phyloP scores from a whole-genome alignment of 768 basidiomycete species.

The Termitomyces heimii region DNA sequence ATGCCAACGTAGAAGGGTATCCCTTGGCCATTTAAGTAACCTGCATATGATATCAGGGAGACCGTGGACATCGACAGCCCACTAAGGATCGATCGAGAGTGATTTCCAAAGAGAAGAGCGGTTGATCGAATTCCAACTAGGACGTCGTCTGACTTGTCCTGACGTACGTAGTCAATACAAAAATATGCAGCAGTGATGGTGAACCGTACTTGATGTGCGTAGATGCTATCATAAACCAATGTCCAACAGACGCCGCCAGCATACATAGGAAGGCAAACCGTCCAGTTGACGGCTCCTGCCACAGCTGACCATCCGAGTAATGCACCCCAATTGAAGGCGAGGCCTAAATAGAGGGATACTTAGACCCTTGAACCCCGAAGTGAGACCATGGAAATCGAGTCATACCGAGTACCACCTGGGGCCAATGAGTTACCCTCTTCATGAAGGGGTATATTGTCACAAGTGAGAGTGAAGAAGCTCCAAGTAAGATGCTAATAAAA shows the following conservation, averaged over 20 bases:
- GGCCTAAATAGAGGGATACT: constrained; percentile 39
- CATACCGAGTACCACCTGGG: constrained; percentile 90
- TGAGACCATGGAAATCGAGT: constrained; percentile 1
- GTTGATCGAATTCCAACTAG: constrained; percentile 89
- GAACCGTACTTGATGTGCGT: constrained; percentile 87
- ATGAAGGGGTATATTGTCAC: constrained; percentile 92
- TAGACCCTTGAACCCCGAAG: neutral
- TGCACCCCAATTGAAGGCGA: constrained; percentile 97
- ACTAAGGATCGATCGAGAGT: constrained; percentile 69
- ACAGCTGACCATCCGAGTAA: constrained; percentile 96
- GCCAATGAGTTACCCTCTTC: constrained; percentile 97
- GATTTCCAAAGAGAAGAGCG: constrained; percentile 81
- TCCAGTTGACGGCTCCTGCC: constrained; percentile 75
- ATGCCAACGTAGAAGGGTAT: constrained; percentile 77
- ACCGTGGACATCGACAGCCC: constrained; percentile 70
- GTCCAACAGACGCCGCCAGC: constrained; percentile 91
- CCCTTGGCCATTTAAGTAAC: constrained; percentile 73
- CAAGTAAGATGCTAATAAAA: constrained; percentile 70
- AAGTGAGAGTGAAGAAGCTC: constrained; percentile 84
- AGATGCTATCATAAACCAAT: constrained; percentile 95
- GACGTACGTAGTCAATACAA: neutral
- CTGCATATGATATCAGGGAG: constrained; percentile 71
- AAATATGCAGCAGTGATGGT: neutral
- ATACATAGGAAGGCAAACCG: constrained; percentile 81
- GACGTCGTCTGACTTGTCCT: constrained; percentile 94